Evolutionary conservation across 495 filamentous ascomycete species (phyloP).

Genomic region (Pseudoneurospora amorphoporcata): DNA sequence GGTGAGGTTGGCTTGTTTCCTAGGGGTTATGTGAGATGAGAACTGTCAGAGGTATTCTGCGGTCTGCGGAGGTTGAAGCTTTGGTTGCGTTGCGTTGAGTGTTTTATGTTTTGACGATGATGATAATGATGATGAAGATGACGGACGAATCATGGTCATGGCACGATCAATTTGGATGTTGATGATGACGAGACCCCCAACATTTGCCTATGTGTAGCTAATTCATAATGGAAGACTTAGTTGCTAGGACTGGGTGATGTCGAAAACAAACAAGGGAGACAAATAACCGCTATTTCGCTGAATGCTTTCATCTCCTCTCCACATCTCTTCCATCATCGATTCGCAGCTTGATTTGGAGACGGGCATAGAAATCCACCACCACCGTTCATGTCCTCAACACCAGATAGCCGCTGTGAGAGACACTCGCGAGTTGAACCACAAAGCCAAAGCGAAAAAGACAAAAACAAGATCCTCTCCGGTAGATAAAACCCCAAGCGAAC

Average conservation of each 20-base stretch:
- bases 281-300: not conserved
- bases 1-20: constrained; percentile 68
- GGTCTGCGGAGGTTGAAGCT: constrained; percentile 1
- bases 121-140: not conserved
- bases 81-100: not conserved
- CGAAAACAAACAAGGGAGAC: no score
- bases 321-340: not conserved
- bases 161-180: not conserved
- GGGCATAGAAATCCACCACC: not conserved
- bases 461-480: not conserved
- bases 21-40: constrained; percentile 50
- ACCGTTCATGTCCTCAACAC: not conserved
- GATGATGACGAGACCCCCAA: not conserved
- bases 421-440: not conserved
- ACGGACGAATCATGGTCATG: not conserved
- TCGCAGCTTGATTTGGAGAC: not conserved
- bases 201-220: not conserved
- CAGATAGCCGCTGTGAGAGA: not conserved
- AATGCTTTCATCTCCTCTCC: not conserved
- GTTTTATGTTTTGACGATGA: no score
- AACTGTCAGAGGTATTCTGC: no score
- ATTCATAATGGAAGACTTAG: not conserved
- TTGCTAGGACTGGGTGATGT: no score
- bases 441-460: not conserved
- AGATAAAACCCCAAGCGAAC: not conserved